Conservation (phyloP, 306 rosid species). For the Carpinus fangiana region DNA sequence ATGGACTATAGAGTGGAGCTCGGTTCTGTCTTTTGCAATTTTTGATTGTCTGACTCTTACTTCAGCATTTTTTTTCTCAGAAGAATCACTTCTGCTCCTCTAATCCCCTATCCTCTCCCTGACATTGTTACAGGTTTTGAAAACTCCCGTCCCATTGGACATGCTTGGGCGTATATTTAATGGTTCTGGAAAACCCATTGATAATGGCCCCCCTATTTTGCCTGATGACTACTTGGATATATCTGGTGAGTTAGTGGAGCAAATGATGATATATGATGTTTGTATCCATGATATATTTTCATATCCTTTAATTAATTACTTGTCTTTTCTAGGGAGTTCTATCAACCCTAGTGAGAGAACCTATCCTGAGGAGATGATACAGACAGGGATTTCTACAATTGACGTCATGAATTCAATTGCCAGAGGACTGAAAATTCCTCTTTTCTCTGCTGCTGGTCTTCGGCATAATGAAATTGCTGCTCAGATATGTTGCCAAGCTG, state of each 20-base stretch:
- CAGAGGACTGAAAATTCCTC: conserved; percentile 98
- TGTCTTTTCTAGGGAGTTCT: conserved; percentile 71
- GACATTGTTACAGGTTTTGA: conserved; percentile 68
- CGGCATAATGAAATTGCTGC: conserved; percentile 99
- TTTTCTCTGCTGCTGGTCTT: conserved; percentile 99
- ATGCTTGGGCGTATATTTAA: conserved; percentile 99
- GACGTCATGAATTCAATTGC: conserved; percentile 99
- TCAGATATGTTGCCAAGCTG: conserved; percentile 99
- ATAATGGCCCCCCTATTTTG: conserved; percentile 96
- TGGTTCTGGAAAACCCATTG: conserved; percentile 99
- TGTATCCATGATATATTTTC: conserved; percentile 8
- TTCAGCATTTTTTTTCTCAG: conserved; percentile 3
- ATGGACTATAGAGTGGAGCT: background rate
- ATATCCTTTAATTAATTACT: conserved; percentile 1
- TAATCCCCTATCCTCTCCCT: conserved; percentile 12
- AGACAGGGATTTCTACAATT: conserved; percentile 97
- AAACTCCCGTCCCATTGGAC: conserved; percentile 96
- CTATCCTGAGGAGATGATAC: conserved; percentile 99
- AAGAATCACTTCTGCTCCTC: conserved; percentile 15
- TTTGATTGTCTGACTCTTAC: conserved; percentile 24
- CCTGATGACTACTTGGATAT: conserved; percentile 99
- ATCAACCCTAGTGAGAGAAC: conserved; percentile 99
- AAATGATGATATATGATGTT: background rate
- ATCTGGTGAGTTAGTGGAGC: conserved; percentile 59
- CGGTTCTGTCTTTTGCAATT: background rate